Conservation (phyloP, 768 basidiomycete species). For the Daedaleopsis sinensis region DNA sequence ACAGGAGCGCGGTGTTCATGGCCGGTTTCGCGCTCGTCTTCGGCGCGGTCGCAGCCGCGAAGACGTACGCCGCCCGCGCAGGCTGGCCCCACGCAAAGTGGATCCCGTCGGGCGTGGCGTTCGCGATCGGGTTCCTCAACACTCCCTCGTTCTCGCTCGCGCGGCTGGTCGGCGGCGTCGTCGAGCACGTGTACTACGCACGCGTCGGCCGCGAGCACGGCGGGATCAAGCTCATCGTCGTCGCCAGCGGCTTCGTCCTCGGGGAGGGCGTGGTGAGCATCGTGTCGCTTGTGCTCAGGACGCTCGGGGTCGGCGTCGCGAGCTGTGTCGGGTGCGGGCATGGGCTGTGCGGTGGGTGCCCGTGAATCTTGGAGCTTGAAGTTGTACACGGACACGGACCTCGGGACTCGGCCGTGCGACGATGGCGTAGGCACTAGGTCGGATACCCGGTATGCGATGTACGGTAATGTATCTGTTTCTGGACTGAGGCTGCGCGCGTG, state of each 20-base stretch:
- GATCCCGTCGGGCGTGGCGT: conserved; percentile 92
- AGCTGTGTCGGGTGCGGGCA: conserved; percentile 90
- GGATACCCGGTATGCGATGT: background rate
- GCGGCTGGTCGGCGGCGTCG: conserved; percentile 82
- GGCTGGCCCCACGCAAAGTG: conserved; percentile 63
- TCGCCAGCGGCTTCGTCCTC: conserved; percentile 94
- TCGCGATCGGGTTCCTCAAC: conserved; percentile 95
- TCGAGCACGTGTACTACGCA: conserved; percentile 67
- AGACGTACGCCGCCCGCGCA: conserved; percentile 57
- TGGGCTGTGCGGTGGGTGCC: conserved; percentile 73
- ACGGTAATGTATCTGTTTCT: background rate
- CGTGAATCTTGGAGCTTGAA: conserved; percentile 25
- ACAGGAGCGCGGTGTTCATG: conserved; percentile 80
- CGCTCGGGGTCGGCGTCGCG: conserved; percentile 68
- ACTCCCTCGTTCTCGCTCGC: conserved; percentile 95
- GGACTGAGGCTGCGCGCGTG: background rate
- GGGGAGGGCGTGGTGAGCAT: conserved; percentile 94
- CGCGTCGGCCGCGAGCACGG: conserved; percentile 49
- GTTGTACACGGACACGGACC: no score
- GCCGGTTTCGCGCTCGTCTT: conserved; percentile 73
- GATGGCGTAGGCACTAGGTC: background rate
- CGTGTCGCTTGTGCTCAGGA: conserved; percentile 72
- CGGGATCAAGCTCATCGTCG: conserved; percentile 78
- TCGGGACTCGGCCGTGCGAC: conserved; percentile 17
- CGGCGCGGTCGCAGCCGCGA: conserved; percentile 63